Evolutionary conservation across 2,329 filamentous ascomycete species (phyloP).

Genomic region (Alternaria gaisen): DNA sequence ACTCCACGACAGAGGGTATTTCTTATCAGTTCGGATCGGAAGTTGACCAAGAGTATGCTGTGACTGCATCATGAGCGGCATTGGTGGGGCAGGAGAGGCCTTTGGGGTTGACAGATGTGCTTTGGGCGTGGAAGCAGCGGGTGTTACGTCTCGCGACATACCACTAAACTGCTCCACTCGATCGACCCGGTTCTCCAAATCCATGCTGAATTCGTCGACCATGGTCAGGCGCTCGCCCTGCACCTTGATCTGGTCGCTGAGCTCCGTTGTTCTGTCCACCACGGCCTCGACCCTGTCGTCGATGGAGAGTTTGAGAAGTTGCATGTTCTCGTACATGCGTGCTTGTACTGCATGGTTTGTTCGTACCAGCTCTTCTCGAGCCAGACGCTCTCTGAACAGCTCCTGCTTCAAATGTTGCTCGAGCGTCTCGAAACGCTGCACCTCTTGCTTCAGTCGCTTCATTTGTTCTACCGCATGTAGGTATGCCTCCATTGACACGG

Average conservation of each 20-base stretch:
- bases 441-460: constrained; percentile 46
- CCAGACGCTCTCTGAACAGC: constrained; percentile 46
- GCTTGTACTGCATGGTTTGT: constrained; percentile 46
- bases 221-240: constrained; percentile 47
- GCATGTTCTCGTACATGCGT: constrained; percentile 52
- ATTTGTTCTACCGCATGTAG: constrained; percentile 48
- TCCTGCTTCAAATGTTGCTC: constrained; percentile 51
- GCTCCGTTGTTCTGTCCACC: constrained; percentile 52
- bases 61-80: constrained; percentile 41
- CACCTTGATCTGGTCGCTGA: constrained; percentile 50
- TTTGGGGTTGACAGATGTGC: constrained; percentile 31
- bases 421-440: constrained; percentile 44
- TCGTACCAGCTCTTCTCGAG: constrained; percentile 46
- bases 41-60: constrained; percentile 43
- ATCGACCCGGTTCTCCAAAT: constrained; percentile 51
- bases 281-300: constrained; percentile 53
- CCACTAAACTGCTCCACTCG: constrained; percentile 40
- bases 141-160: constrained; percentile 41
- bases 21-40: constrained; percentile 51
- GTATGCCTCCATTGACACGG: constrained; percentile 50
- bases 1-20: constrained; percentile 49
- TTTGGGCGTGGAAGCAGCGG: constrained; percentile 41
- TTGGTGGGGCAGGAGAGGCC: constrained; percentile 37
- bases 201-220: constrained; percentile 53
- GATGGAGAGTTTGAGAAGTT: constrained; percentile 49